A percentile compares a stretch with the other conserved stretches of the same genome.
phyloP scores from a whole-genome alignment of 139 green algal genomes.

The Mychonastes homosphaera region DNA sequence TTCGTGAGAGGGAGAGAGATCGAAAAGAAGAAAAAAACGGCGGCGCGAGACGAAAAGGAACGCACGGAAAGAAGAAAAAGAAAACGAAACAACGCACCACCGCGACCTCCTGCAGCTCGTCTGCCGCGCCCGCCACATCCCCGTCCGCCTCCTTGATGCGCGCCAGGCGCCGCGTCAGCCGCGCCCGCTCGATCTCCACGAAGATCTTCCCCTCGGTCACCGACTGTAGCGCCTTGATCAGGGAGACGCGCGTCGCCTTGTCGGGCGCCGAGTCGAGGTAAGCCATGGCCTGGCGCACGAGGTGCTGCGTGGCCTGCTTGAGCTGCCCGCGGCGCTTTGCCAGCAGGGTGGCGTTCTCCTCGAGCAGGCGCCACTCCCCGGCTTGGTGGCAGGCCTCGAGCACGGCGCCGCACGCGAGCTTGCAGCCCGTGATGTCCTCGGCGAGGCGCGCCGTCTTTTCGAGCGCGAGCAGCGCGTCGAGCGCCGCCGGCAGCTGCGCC shows the following conservation, averaged over 20 bases:
- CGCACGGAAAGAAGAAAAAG: too few species aligned
- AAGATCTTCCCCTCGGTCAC: slow-evolving; percentile 99
- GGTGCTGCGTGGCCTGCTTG: slow-evolving; percentile 84
- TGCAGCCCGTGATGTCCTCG: slow-evolving; percentile 75
- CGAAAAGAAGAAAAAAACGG: too few species aligned
- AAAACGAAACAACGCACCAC: slow-evolving; percentile 66
- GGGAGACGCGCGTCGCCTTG: slow-evolving; percentile 59
- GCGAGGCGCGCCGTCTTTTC: slow-evolving; percentile 76
- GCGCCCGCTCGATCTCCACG: slow-evolving; percentile 96
- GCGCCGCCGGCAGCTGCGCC: slow-evolving; percentile 29
- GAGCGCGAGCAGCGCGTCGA: slow-evolving; percentile 70
- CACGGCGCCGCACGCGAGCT: slow-evolving; percentile 64
- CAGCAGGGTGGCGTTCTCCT: slow-evolving; percentile 90
- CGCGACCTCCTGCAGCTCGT: slow-evolving; percentile 93
- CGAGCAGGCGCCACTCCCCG: slow-evolving; percentile 76
- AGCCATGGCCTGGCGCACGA: slow-evolving; percentile 82
- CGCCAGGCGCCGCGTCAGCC: slow-evolving; percentile 78
- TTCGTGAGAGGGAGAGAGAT: too few species aligned
- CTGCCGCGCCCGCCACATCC: slow-evolving; percentile 81
- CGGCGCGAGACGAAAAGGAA: too few species aligned
- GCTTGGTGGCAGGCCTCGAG: slow-evolving; percentile 65
- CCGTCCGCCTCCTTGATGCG: slow-evolving; percentile 83
- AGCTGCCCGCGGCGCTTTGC: slow-evolving; percentile 92
- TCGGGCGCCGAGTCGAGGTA: slow-evolving; percentile 70
- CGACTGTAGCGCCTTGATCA: slow-evolving; percentile 89